Conservation (phyloP, 495 filamentous ascomycete genomes). For the Talaromyces wortmannii region DNA sequence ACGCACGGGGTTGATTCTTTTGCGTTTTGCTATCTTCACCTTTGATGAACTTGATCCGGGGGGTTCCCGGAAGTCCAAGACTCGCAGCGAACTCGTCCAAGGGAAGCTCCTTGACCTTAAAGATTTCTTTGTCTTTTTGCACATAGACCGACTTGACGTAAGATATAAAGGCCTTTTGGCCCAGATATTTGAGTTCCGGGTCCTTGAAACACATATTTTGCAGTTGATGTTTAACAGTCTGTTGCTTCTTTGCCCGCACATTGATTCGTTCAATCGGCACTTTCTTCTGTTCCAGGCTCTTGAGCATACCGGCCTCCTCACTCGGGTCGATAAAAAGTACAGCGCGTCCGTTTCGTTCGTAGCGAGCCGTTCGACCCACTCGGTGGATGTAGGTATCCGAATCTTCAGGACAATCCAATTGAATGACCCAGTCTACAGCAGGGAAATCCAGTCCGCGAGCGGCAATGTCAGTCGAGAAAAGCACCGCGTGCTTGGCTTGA, state of each 20-base stretch:
- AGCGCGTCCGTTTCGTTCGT: slow-evolving; percentile 77
- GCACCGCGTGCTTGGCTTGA: slow-evolving; percentile 67
- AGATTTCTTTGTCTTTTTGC: slow-evolving; percentile 89
- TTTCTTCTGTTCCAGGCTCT: slow-evolving; percentile 76
- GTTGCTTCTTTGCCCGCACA: slow-evolving; percentile 81
- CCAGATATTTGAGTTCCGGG: slow-evolving; percentile 88
- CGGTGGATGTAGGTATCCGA: slow-evolving; percentile 96
- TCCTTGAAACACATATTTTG: slow-evolving; percentile 95
- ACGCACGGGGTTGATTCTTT: slow-evolving; percentile 75
- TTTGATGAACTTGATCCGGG: slow-evolving; percentile 86
- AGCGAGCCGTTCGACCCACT: slow-evolving; percentile 91
- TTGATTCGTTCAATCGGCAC: slow-evolving; percentile 80
- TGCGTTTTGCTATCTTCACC: slow-evolving; percentile 75
- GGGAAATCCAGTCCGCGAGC: slow-evolving; percentile 94
- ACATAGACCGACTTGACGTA: slow-evolving; percentile 78
- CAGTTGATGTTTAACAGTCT: slow-evolving; percentile 72
- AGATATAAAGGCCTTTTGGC: slow-evolving; percentile 89
- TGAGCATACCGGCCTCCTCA: slow-evolving; percentile 82
- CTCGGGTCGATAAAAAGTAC: slow-evolving; percentile 89
- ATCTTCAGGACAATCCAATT: slow-evolving; percentile 92
- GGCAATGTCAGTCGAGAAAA: slow-evolving; percentile 93
- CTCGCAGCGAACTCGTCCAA: slow-evolving; percentile 81
- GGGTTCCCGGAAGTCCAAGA: slow-evolving; percentile 82
- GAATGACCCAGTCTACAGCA: slow-evolving; percentile 95
- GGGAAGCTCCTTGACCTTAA: slow-evolving; percentile 71